These are phyloP conservation scores for Calocybe cyanea DNA, from an alignment of 768 basidiomycete species.

Conservation along the genomic window DNA sequence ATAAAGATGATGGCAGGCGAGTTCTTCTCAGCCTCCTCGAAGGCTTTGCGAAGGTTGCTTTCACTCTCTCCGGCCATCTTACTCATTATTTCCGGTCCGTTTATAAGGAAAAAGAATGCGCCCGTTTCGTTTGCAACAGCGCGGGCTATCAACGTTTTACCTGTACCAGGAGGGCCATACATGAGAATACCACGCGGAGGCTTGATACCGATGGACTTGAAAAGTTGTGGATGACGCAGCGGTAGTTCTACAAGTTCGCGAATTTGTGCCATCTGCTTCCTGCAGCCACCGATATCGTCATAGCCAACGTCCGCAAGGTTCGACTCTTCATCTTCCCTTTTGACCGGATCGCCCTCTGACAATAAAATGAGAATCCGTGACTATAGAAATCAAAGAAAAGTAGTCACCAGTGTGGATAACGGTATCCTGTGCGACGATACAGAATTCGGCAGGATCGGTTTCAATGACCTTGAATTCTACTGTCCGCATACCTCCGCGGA, in stretches of 20 bases:
- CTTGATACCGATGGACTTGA: constrained; percentile 99
- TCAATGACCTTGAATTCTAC: constrained; percentile 99
- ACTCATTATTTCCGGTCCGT: constrained; percentile 99
- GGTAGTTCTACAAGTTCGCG: constrained; percentile 98
- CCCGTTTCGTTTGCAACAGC: constrained; percentile 99
- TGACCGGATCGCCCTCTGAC: constrained; percentile 95
- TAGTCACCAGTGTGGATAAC: constrained; percentile 85
- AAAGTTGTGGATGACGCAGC: constrained; percentile 96
- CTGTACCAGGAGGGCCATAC: constrained; percentile 98
- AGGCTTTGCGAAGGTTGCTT: constrained; percentile 95
- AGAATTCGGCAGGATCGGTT: constrained; percentile 96
- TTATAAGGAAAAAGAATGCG: constrained; percentile 99
- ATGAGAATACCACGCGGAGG: constrained; percentile 98
- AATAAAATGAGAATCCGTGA: constrained; percentile 13
- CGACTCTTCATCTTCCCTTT: constrained; percentile 97
- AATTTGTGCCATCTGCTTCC: constrained; percentile 99
- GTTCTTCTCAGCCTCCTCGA: constrained; percentile 99
- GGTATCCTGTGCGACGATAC: constrained; percentile 98
- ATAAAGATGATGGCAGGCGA: constrained; percentile 99
- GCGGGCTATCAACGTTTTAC: constrained; percentile 99
- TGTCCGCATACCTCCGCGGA: constrained; percentile 96
- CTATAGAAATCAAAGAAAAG: neutral
- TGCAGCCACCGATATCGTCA: constrained; percentile 98
- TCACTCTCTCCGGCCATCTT: constrained; percentile 99
- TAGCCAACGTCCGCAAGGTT: constrained; percentile 97